A percentile compares a stretch with the other conserved stretches of the same genome.
Conservation (phyloP, 352 stramenopile species). For the Pythium aquatile region DNA sequence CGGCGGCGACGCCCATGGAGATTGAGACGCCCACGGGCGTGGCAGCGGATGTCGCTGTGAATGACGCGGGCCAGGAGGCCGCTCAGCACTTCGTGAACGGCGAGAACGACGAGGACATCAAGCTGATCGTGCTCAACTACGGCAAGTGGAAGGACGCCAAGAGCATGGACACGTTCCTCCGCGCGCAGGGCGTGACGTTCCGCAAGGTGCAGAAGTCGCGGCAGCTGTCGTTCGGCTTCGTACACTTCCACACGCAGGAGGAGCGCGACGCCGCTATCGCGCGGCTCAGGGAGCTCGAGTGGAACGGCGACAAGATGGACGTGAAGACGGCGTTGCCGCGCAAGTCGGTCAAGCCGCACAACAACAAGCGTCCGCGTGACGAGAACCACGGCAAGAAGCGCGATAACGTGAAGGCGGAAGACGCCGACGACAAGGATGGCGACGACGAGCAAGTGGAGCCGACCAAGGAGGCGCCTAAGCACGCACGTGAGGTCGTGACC, state of each 20-base stretch:
- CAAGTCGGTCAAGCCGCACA: constrained; percentile 28
- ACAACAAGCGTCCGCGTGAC: constrained; percentile 33
- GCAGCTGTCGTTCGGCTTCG: constrained; percentile 78
- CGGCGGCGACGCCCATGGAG: constrained; percentile 14
- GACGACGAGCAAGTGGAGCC: neutral
- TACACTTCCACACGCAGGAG: constrained; percentile 61
- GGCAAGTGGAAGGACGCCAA: constrained; percentile 85
- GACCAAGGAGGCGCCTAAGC: constrained; percentile 29
- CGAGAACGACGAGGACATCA: constrained; percentile 58
- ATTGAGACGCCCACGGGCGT: constrained; percentile 18
- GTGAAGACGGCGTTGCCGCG: constrained; percentile 69
- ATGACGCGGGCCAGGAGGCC: neutral
- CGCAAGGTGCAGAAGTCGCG: constrained; percentile 76
- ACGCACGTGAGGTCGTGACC: constrained; percentile 76
- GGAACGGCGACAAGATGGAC: constrained; percentile 68
- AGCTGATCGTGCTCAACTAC: constrained; percentile 88
- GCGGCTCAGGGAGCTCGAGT: constrained; percentile 52
- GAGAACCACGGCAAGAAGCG: constrained; percentile 11
- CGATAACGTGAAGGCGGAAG: constrained; percentile 21
- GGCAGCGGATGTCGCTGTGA: constrained; percentile 9
- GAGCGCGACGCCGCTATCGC: constrained; percentile 55
- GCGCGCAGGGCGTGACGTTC: constrained; percentile 48
- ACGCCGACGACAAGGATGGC: constrained; percentile 6
- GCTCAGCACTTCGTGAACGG: constrained; percentile 18
- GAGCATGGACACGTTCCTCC: constrained; percentile 53